Evolutionary conservation across 1,139 yeast genomes (phyloP).

Genomic region (Candida sp.): DNA sequence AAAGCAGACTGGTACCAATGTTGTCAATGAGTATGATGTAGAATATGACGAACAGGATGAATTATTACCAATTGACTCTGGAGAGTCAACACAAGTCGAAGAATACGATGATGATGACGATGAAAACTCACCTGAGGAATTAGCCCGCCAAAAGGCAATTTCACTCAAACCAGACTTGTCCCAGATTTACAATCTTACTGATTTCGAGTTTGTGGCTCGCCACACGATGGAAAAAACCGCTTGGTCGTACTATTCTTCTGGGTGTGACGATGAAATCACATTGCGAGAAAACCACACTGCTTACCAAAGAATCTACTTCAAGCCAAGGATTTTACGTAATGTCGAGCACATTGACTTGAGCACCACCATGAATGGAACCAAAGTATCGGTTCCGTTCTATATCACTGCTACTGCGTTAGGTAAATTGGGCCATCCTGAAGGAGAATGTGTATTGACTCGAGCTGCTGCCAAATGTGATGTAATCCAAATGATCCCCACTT

Average conservation of each 20-base stretch:
- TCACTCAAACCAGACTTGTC: constrained; percentile 58
- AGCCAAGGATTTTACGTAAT: constrained; percentile 77
- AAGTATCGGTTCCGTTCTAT: constrained; percentile 57
- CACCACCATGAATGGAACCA: constrained; percentile 40
- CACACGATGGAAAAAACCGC: constrained; percentile 68
- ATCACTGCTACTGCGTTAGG: constrained; percentile 82
- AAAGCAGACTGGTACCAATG: constrained; percentile 2
- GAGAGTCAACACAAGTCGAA: constrained; percentile 9
- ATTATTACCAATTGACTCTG: constrained; percentile 20
- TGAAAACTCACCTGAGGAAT: constrained; percentile 34
- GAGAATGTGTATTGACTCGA: constrained; percentile 74
- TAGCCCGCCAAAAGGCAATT: constrained; percentile 19
- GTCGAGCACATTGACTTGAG: constrained; percentile 43
- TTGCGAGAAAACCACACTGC: constrained; percentile 87
- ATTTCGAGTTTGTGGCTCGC: constrained; percentile 84
- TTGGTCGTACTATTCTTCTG: constrained; percentile 92
- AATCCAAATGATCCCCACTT: constrained; percentile 79
- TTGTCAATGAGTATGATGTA: constrained; percentile 44
- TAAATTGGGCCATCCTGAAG: constrained; percentile 72
- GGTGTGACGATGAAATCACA: constrained; percentile 89
- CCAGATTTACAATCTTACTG: constrained; percentile 67
- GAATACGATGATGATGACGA: constrained; percentile 24
- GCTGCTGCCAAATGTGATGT: constrained; percentile 67
- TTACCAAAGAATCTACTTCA: constrained; percentile 81
- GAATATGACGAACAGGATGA: constrained; percentile 45